These are phyloP conservation scores for Penicillium sclerotigenum DNA, from an alignment of 2,329 filamentous ascomycete species.

Conservation along the genomic window DNA sequence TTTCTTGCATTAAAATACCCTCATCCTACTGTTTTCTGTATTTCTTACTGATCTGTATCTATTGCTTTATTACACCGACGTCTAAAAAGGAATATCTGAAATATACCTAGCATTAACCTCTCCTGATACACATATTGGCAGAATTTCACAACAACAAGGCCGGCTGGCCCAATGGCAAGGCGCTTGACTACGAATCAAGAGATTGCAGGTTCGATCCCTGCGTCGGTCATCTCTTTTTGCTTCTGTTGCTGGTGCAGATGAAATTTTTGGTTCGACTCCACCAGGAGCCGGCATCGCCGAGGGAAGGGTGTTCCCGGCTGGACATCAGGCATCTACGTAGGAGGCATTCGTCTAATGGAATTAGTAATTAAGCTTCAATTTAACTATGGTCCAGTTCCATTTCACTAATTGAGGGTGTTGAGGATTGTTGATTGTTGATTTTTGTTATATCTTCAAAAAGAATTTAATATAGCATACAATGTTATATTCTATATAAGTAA, in stretches of 20 bases:
- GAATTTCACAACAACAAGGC: constrained; percentile 2
- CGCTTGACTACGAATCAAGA: constrained; percentile 54
- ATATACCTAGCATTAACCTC: accelerated
- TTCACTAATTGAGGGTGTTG: too few relatives aligned
- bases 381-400: background rate
- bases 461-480: too few relatives aligned
- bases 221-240: constrained; percentile 29
- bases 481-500: background rate
- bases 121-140: background rate
- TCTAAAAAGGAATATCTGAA: background rate
- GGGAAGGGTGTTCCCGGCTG: too few relatives aligned
- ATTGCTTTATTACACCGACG: background rate
- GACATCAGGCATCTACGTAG: background rate
- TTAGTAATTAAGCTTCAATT: too few relatives aligned
- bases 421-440: too few relatives aligned
- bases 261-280: constrained; percentile 5
- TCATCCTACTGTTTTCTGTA: background rate
- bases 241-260: background rate
- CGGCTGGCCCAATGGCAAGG: constrained; percentile 50
- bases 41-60: background rate
- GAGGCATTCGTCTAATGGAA: too few relatives aligned
- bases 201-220: constrained; percentile 50
- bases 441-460: too few relatives aligned
- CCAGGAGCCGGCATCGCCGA: background rate
- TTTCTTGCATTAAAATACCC: background rate